phyloP scores from a whole-genome alignment of 169 alveolate genomes.

The Cryptosporidium sp. region DNA sequence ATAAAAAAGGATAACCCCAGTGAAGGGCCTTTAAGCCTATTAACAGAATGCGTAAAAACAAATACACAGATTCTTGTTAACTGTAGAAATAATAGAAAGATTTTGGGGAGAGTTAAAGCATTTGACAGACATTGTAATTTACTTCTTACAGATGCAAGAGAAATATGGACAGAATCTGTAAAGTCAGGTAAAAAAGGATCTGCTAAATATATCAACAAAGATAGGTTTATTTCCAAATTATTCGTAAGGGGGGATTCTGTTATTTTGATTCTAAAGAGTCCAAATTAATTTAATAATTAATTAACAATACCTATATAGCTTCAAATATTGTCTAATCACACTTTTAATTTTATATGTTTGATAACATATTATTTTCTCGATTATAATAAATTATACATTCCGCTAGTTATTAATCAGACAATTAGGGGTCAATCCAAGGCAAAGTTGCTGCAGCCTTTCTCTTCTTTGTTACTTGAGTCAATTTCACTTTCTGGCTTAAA shows the following conservation, averaged over 20 bases:
- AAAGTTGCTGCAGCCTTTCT: not conserved
- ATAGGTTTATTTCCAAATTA: conserved; percentile 94
- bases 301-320: conserved; percentile 4
- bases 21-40: conserved; percentile 95
- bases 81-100: conserved; percentile 97
- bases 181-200: conserved; percentile 91
- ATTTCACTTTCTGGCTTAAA: not conserved
- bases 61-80: conserved; percentile 95
- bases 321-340: not conserved
- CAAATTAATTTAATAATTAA: conserved; percentile 85
- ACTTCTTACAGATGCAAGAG: conserved; percentile 96
- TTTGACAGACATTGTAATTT: conserved; percentile 98
- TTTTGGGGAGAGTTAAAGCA: conserved; percentile 96
- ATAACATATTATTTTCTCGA: not conserved
- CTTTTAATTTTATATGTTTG: not conserved
- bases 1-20: conserved; percentile 90
- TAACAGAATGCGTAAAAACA: conserved; percentile 94
- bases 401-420: not conserved
- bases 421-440: not conserved
- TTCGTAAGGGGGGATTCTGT: conserved; percentile 98
- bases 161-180: conserved; percentile 96
- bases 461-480: conserved; percentile 6
- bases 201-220: conserved; percentile 91
- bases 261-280: conserved; percentile 94
- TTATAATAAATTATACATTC: no score